These are phyloP conservation scores for Metarhizium album DNA, from an alignment of 2,329 filamentous ascomycete species.

Conservation along the genomic window DNA sequence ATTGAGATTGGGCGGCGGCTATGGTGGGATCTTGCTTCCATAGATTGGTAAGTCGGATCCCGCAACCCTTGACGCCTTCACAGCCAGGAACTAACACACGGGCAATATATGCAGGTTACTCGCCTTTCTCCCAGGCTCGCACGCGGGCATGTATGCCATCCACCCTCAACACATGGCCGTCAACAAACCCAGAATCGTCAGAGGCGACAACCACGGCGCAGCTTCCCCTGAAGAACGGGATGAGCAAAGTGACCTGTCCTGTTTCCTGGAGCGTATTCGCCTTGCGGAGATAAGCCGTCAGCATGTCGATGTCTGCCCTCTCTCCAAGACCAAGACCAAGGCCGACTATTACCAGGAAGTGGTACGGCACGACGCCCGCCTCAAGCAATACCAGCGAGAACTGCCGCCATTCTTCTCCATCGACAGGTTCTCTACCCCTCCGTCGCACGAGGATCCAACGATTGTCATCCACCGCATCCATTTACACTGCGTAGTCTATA, in stretches of 20 bases:
- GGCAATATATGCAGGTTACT: neutral
- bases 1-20: conserved; percentile 2
- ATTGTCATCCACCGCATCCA: conserved; percentile 3
- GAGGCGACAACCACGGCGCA: neutral
- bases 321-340: neutral
- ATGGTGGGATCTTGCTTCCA: conserved; percentile 5
- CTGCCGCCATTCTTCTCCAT: conserved; percentile 2
- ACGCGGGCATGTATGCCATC: conserved; percentile 5
- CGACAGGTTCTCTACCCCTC: neutral
- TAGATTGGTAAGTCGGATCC: conserved; percentile 4
- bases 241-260: neutral
- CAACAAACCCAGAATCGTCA: conserved; percentile 2
- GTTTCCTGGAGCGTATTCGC: conserved; percentile 1
- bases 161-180: conserved; percentile 6
- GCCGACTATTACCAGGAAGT: conserved; percentile 1
- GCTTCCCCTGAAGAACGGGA: neutral
- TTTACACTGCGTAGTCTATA: conserved; percentile 4
- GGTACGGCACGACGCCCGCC: neutral
- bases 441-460: neutral
- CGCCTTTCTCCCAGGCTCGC: conserved; percentile 3
- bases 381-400: conserved; percentile 1
- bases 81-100: neutral
- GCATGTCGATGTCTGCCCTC: conserved; percentile 1
- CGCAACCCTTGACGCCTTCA: neutral
- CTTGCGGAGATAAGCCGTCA: conserved; percentile 3